Evolutionary conservation across 2,329 filamentous ascomycete species (phyloP), one percentile per base, ranked within the genome.

Genomic region (Neobulgaria alba): DNA sequence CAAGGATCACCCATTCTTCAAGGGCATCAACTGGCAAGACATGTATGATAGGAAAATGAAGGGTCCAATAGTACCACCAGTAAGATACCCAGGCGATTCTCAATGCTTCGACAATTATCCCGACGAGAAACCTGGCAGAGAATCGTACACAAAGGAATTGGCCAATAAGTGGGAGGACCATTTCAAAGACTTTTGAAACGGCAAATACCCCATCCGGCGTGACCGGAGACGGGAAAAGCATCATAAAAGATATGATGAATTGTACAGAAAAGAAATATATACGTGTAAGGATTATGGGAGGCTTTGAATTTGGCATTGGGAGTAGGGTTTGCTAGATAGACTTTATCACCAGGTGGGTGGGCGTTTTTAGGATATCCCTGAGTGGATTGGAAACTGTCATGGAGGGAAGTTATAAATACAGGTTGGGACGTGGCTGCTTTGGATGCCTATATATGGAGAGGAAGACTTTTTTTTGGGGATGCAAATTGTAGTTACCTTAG

Each of bases 101-200:
- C 73, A 84, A 56, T 90, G 86, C 59, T 92, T 90, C 56, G 85
- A 90, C 55, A 71, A 80, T 31, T 92, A 90, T 54, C 82, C 85
- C n/a, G 82, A 86, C 45, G 82, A 88, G 56, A 77, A 82, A 43
- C 75, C 69, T 39, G 71, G 71, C 35, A 67, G 73, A 41, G 79
- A 83, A 29, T 64, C 68, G 41, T 89, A 88, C 55, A 83, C 79
- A 3, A 71, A 76, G 31, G 82, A 86, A 33, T 68, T 87, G 70
- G 69, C 69, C 23, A 67, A 69, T 33, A 77, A 77, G 63, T 88
- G 85, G 61, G 85, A 89, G 41, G 65, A 70, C 38, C 76, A 71
- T 54, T 90, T 90, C 59, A 68, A 70, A 46, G 81, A 83, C 48
- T 89, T 90, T 61, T 88, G 53, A 48, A 31, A n/a, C 5, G 26